Base-by-base conservation (phyloP, 202 grass and related monocot genomes). In the Hordeum pubiflorum region DNA sequence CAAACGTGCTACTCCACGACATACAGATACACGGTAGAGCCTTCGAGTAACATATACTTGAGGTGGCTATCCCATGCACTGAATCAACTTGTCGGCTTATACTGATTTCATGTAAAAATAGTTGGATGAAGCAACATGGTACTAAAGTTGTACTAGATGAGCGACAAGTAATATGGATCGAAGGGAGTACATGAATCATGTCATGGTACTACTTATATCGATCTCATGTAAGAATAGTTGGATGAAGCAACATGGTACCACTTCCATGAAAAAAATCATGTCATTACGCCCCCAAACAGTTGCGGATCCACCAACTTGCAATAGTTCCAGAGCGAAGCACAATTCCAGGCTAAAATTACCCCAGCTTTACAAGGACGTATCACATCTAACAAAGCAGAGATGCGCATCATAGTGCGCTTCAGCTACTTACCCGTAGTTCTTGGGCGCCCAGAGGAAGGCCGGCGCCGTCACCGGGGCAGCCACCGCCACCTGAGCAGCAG, bases 381-480 rank as follows among this genome's bases (percentile, higher is more conserved):
- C 76, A n/a, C 41, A 66, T 56, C 27, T 23, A 43, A 64, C 21
- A 9, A 31, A 59, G 76, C 70, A 14, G 52, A 79, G 73, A 59
- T 43, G 79, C 5, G 46, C 14, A 6, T 17, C 46, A 17, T 50
- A 50, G 14, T 17, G 46, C 48, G 10, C 3, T 54, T 73, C 3
- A 71, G 24, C 26, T 8, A 59, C 64, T 59, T 89, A 92, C 91
- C 94, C 83, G 54, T 94, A 90, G 91, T 90, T 87, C 55, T 89
- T 76, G 37, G 87, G 91, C n/a, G 89, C 89, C 94, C 94, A 97
- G 65, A 97, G 85, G 81, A 97, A 94, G 41, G 94, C 94, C 18
- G 94, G 94, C 77, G 86, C 83, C n/a, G 79, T 85, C 26, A 63
- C 68, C 43, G 77, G 78, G 21, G 67, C 40, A 24, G 66, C 75